phyloP scores from a whole-genome alignment of 805 yeast species.

The Candida michaelii region DNA sequence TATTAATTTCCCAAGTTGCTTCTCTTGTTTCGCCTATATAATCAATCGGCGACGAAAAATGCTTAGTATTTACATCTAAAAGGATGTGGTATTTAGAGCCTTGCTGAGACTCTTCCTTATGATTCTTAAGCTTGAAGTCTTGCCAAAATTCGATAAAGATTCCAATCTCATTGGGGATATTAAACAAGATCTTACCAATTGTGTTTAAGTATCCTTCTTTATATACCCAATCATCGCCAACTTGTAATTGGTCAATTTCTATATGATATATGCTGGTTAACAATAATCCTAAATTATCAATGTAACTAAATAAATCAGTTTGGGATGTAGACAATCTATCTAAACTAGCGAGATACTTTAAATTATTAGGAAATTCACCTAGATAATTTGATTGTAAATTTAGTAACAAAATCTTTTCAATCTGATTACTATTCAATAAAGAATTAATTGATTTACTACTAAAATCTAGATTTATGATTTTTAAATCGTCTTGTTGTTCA shows the following conservation, averaged over 20 bases:
- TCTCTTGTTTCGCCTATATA: conserved; percentile 21
- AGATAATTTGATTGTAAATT: conserved; percentile 24
- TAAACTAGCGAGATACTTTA: conserved; percentile 35
- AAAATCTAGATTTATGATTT: conserved; percentile 16
- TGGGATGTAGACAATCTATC: conserved; percentile 33
- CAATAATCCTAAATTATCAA: conserved; percentile 31
- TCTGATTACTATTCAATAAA: conserved; percentile 15
- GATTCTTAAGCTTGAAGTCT: conserved; percentile 29
- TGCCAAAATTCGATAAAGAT: conserved; percentile 38
- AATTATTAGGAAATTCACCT: conserved; percentile 34
- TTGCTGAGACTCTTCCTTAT: conserved; percentile 20
- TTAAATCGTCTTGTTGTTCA: conserved; percentile 13
- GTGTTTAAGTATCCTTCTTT: conserved; percentile 23
- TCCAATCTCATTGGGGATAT: conserved; percentile 31
- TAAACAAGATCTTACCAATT: conserved; percentile 29
- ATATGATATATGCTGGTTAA: conserved; percentile 24
- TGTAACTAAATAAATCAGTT: conserved; percentile 29
- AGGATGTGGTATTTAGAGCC: conserved; percentile 21
- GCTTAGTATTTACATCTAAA: conserved; percentile 20
- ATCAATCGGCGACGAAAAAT: conserved; percentile 16
- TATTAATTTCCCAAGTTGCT: conserved; percentile 23
- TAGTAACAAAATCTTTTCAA: conserved; percentile 27
- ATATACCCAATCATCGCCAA: conserved; percentile 20
- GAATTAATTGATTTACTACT: conserved; percentile 19
- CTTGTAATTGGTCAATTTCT: conserved; percentile 17